Percentiles rank a stretch among this genome's conserved stretches.
phyloP scores from a whole-genome alignment of 1,284 basidiomycete genomes.

The Ustilago cynodontis region DNA sequence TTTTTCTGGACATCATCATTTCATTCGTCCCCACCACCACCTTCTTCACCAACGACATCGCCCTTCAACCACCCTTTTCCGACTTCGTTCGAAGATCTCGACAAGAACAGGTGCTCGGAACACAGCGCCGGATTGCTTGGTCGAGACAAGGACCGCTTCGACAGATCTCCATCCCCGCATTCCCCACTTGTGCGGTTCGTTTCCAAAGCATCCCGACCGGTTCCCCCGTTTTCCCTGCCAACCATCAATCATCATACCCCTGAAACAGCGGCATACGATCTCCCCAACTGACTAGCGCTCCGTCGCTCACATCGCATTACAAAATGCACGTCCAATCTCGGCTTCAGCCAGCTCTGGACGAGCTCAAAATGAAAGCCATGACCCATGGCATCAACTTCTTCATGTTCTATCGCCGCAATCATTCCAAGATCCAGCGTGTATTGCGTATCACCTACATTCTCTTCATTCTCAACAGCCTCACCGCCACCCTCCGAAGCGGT shows the following conservation, averaged over 20 bases:
- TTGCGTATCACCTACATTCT: conserved; percentile 57
- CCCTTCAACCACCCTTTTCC: neutral
- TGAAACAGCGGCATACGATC: neutral
- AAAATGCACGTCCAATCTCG: conserved; percentile 65
- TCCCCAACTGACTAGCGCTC: neutral
- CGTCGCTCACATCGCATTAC: neutral
- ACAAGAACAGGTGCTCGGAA: neutral
- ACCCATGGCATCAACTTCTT: conserved; percentile 52
- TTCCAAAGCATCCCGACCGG: too few species aligned
- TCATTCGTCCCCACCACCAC: neutral
- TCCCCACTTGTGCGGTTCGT: too few species aligned
- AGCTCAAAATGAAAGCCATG: conserved; percentile 57
- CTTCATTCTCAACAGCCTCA: conserved; percentile 53
- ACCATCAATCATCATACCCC: neutral
- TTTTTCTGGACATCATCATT: neutral
- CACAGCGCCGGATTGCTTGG: too few species aligned
- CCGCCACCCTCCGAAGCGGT: conserved; percentile 51
- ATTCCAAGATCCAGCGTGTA: conserved; percentile 59
- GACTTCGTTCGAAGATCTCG: neutral
- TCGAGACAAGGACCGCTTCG: too few species aligned
- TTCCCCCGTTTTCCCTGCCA: neutral
- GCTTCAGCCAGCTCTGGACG: conserved; percentile 51
- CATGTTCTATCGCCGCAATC: conserved; percentile 61
- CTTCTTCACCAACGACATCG: neutral
- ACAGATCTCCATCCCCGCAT: too few species aligned